phyloP scores from a whole-genome alignment of 2,329 filamentous ascomycete species.

The Aspergillus jensenii region DNA sequence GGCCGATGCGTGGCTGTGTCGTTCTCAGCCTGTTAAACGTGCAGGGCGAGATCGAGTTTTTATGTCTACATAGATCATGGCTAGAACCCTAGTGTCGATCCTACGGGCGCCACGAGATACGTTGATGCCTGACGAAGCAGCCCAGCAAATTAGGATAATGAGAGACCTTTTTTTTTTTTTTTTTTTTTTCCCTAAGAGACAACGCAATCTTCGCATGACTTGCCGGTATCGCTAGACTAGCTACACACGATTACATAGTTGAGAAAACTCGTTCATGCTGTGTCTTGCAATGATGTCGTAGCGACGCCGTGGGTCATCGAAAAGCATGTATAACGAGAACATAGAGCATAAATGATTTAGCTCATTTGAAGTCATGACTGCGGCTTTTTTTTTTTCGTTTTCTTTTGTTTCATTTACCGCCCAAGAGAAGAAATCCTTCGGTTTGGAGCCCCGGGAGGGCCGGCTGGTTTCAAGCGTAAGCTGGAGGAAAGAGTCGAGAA shows the following conservation, averaged over 20 bases:
- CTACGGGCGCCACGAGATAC: conserved; percentile 1
- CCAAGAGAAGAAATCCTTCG: conserved; percentile 12
- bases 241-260: neutral
- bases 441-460: conserved; percentile 12
- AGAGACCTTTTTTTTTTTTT: conserved; percentile 4
- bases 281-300: conserved; percentile 7
- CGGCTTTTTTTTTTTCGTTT: conserved; percentile 2
- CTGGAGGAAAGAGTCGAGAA: conserved; percentile 5
- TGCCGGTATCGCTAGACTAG: neutral
- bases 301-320: conserved; percentile 13
- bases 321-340: conserved; percentile 9
- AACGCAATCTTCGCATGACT: conserved; percentile 1
- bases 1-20: conserved; percentile 6
- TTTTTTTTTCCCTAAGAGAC: neutral
- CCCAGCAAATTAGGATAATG: neutral
- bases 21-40: neutral
- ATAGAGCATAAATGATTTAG: conserved; percentile 11
- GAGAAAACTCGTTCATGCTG: neutral
- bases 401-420: conserved; percentile 14
- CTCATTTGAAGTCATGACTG: conserved; percentile 14
- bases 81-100: conserved; percentile 2
- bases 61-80: neutral
- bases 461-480: conserved; percentile 9
- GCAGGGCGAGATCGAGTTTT: conserved; percentile 2
- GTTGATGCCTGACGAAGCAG: conserved; percentile 1